Evolutionary conservation across 1,139 yeast genomes (phyloP).

Genomic region (Nakaseomyces kungkrabaensis): DNA sequence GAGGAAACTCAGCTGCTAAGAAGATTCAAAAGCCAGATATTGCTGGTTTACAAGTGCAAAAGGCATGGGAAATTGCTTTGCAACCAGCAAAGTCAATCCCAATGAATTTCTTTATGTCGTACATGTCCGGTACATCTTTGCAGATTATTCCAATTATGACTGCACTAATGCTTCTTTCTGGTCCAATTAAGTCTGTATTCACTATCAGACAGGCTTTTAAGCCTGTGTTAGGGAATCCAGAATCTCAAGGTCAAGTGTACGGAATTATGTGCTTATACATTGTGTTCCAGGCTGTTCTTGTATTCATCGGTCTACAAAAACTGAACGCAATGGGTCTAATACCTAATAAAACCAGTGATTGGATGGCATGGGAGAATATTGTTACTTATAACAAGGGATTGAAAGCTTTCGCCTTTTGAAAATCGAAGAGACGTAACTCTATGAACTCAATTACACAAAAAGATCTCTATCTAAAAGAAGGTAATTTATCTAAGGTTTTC

Average conservation of each 20-base stretch:
- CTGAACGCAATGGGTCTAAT: constrained; percentile 80
- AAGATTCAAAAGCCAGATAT: constrained; percentile 11
- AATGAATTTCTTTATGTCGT: constrained; percentile 82
- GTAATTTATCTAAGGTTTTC: neutral
- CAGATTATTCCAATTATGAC: constrained; percentile 88
- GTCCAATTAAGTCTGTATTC: constrained; percentile 66
- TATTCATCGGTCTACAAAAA: constrained; percentile 78
- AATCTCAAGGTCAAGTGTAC: constrained; percentile 36
- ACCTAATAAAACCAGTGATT: constrained; percentile 80
- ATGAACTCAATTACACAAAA: too few species aligned
- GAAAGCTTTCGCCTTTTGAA: constrained; percentile 17
- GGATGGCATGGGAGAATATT: constrained; percentile 78
- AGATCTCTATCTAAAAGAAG: too few species aligned
- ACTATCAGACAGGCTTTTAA: constrained; percentile 41
- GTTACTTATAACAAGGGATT: constrained; percentile 21
- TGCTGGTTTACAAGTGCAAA: constrained; percentile 42
- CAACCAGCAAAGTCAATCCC: constrained; percentile 82
- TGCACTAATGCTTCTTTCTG: constrained; percentile 74
- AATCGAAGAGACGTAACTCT: too few species aligned
- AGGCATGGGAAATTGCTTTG: constrained; percentile 81
- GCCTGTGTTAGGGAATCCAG: constrained; percentile 31
- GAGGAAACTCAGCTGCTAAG: neutral
- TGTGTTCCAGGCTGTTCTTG: constrained; percentile 51
- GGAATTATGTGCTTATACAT: constrained; percentile 42
- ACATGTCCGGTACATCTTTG: constrained; percentile 85